phyloP scores from a whole-genome alignment of 352 stramenopile genomes.

The Peronospora belbahrii region DNA sequence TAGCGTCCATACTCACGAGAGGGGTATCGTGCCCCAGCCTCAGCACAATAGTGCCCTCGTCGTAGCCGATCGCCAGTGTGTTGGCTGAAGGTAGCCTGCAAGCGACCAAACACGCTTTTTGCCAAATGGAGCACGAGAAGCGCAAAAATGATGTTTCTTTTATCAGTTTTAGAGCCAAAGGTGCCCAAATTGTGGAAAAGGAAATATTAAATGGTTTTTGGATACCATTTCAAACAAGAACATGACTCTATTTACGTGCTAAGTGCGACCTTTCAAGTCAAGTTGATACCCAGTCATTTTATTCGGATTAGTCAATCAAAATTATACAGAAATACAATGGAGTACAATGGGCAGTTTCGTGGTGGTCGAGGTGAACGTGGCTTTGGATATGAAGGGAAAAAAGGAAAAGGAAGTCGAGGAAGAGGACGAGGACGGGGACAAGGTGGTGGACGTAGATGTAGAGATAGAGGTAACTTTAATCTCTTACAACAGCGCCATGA shows the following conservation, averaged over 20 bases:
- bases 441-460: constrained; percentile 25
- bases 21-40: constrained; percentile 96
- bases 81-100: constrained; percentile 73
- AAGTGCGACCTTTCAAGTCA: neutral
- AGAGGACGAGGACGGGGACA: constrained; percentile 27
- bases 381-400: constrained; percentile 19
- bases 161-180: too few relatives aligned
- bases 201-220: too few relatives aligned
- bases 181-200: too few relatives aligned
- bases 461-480: constrained; percentile 7
- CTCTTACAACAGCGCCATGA: constrained; percentile 18
- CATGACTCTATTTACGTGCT: neutral
- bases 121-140: too few relatives aligned
- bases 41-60: constrained; percentile 93
- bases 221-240: too few relatives aligned
- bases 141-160: too few relatives aligned
- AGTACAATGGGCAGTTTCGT: constrained; percentile 26
- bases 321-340: constrained; percentile 11
- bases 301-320: too few relatives aligned
- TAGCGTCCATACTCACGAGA: constrained; percentile 95
- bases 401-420: neutral
- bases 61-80: constrained; percentile 92
- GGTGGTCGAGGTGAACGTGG: constrained; percentile 24
- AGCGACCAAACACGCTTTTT: constrained; percentile 98
- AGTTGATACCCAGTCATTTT: constrained; percentile 16